phyloP scores from a whole-genome alignment of 179 eudicot genomes.

The Beta corolliflora region DNA sequence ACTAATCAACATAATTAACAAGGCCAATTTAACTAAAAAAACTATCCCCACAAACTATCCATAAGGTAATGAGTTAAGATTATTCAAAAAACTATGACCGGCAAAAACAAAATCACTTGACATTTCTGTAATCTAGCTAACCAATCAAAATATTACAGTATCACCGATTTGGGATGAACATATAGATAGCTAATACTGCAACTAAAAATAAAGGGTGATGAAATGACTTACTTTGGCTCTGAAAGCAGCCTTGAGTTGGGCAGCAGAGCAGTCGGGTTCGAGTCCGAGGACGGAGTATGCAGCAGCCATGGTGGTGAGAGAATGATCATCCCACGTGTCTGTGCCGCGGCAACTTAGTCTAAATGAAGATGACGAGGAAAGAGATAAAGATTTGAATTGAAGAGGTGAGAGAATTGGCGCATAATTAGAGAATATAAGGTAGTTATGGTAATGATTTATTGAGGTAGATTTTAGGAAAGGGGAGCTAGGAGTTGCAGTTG shows the following conservation, averaged over 20 bases:
- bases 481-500: neutral
- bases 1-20: too few species aligned
- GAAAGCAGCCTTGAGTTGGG: constrained; percentile 77
- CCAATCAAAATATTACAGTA: too few species aligned
- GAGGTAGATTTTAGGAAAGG: neutral
- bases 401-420: constrained; percentile 13
- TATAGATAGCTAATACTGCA: too few species aligned
- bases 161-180: too few species aligned
- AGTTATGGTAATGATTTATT: constrained; percentile 2
- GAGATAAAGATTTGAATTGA: constrained; percentile 13
- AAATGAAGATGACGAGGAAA: constrained; percentile 31
- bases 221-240: constrained; percentile 57
- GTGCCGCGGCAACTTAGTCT: constrained; percentile 36
- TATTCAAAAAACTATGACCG: too few species aligned
- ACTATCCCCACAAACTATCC: too few species aligned
- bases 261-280: constrained; percentile 55
- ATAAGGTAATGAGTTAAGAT: too few species aligned
- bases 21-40: too few species aligned
- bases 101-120: too few species aligned
- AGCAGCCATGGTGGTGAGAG: constrained; percentile 39
- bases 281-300: constrained; percentile 74
- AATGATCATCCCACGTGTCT: constrained; percentile 22
- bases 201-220: neutral
- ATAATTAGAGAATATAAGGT: neutral
- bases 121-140: too few species aligned